Percentiles rank a stretch among this genome's conserved stretches.
Conservation (phyloP, 768 basidiomycete genomes). For the Boletellus ananiceps region DNA sequence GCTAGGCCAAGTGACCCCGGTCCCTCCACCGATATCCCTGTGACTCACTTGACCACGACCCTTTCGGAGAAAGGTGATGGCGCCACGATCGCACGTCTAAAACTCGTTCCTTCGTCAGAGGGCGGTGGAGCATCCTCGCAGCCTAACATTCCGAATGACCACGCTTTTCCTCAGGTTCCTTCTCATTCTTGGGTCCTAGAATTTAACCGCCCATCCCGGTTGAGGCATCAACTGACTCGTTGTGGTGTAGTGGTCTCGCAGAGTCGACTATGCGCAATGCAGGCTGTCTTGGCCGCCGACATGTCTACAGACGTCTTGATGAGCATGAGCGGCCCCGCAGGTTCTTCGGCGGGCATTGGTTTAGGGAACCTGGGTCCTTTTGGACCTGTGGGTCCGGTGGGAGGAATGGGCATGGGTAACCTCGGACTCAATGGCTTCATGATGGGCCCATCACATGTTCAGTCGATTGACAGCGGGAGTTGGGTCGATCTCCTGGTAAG, state of each 20-base stretch:
- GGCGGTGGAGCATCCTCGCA: slow-evolving; percentile 8
- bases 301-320: slow-evolving; percentile 22
- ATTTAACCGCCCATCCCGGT: slow-evolving; percentile 45
- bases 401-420: slow-evolving; percentile 22
- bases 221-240: slow-evolving; percentile 38
- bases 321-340: slow-evolving; percentile 17
- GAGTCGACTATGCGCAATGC: slow-evolving; percentile 68
- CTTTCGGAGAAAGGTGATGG: slow-evolving; percentile 43
- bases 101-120: slow-evolving; percentile 32
- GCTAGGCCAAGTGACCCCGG: slow-evolving; percentile 12
- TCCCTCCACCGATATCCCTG: slow-evolving; percentile 44
- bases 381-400: slow-evolving; percentile 17
- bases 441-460: slow-evolving; percentile 21
- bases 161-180: slow-evolving; percentile 21
- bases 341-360: slow-evolving; percentile 11
- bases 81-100: slow-evolving; percentile 52
- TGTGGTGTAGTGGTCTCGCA: slow-evolving; percentile 69
- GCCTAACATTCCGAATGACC: slow-evolving; percentile 21
- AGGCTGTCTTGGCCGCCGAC: slow-evolving; percentile 48
- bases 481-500: slow-evolving; percentile 32
- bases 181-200: slow-evolving; percentile 61
- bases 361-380: slow-evolving; percentile 25
- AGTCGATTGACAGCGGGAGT: slow-evolving; percentile 17
- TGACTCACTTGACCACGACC: slow-evolving; percentile 42
- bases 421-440: slow-evolving; percentile 24